phyloP scores from a whole-genome alignment of 1,284 basidiomycete genomes.

The Pseudozyma sp. region DNA sequence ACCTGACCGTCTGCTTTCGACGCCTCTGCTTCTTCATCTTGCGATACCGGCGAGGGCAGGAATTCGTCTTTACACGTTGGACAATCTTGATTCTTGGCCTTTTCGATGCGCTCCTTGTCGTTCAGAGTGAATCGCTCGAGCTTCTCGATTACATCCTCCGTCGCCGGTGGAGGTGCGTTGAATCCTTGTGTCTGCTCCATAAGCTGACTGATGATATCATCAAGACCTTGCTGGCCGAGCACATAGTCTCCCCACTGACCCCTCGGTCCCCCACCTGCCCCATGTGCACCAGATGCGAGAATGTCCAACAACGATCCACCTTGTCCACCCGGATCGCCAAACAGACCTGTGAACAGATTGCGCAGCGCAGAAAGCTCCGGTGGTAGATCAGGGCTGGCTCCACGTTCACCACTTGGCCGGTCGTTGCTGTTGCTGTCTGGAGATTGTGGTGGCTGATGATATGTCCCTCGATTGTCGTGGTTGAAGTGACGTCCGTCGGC shows the following conservation, averaged over 20 bases:
- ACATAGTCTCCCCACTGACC: constrained; percentile 61
- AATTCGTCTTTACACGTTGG: constrained; percentile 64
- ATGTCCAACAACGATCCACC: constrained; percentile 48
- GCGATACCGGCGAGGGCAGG: constrained; percentile 10
- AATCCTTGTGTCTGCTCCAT: constrained; percentile 62
- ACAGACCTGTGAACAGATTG: constrained; percentile 54
- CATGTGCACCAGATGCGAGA: constrained; percentile 36
- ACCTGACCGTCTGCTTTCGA: neutral
- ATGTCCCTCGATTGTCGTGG: constrained; percentile 48
- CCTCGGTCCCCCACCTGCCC: constrained; percentile 26
- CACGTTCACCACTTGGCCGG: neutral
- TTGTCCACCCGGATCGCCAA: constrained; percentile 36
- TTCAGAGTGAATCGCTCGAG: constrained; percentile 47
- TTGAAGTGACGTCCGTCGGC: constrained; percentile 62
- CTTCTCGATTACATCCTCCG: constrained; percentile 53
- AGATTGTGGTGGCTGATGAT: constrained; percentile 31
- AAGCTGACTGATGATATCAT: constrained; percentile 63
- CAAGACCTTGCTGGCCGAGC: constrained; percentile 56
- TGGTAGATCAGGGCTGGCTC: constrained; percentile 28
- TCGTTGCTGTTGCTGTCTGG: constrained; percentile 5
- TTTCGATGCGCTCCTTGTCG: constrained; percentile 32
- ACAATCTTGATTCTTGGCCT: constrained; percentile 58
- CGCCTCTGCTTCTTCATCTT: neutral
- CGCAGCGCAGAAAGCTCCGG: constrained; percentile 52
- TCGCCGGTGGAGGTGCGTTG: constrained; percentile 55